These are phyloP conservation scores for Rosa hybrid DNA, from an alignment of 331 rosid genomes.

Conservation along the genomic window DNA sequence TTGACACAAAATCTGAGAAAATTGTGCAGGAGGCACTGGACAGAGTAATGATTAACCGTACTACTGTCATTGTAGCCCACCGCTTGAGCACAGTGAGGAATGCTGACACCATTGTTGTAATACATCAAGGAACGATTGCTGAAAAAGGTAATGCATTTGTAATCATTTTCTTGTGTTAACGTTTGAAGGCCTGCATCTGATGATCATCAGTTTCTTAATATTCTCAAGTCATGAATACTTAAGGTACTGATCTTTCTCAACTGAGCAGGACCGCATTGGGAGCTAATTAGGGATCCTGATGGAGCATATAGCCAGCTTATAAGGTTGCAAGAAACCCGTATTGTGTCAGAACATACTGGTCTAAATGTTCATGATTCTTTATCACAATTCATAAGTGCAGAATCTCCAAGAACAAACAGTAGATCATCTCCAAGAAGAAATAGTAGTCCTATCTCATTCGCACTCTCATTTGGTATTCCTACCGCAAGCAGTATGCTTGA, in stretches of 20 bases:
- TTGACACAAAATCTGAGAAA: slow-evolving; percentile 76
- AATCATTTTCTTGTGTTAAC: neutral
- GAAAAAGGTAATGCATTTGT: slow-evolving; percentile 48
- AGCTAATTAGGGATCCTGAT: slow-evolving; percentile 47
- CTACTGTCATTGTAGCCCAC: slow-evolving; percentile 75
- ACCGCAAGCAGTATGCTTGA: slow-evolving; percentile 24
- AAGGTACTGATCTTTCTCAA: slow-evolving; percentile 17
- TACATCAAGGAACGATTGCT: slow-evolving; percentile 65
- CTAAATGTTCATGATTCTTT: slow-evolving; percentile 16
- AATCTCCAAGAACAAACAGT: slow-evolving; percentile 36
- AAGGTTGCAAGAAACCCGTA: slow-evolving; percentile 46
- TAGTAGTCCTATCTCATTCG: slow-evolving; percentile 40
- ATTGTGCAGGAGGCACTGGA: slow-evolving; percentile 75
- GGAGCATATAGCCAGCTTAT: slow-evolving; percentile 77
- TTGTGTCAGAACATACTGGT: slow-evolving; percentile 31
- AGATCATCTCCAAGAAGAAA: slow-evolving; percentile 41
- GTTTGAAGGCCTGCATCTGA: neutral
- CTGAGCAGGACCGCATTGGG: slow-evolving; percentile 60
- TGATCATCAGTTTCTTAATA: neutral
- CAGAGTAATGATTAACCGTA: slow-evolving; percentile 61
- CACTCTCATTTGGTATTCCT: slow-evolving; percentile 34
- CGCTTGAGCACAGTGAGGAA: slow-evolving; percentile 75
- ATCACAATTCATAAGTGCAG: neutral
- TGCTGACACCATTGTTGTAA: slow-evolving; percentile 63
- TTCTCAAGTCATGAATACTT: neutral